Evolutionary conservation across 352 stramenopile species (phyloP).

Genomic region (Albugo candida): DNA sequence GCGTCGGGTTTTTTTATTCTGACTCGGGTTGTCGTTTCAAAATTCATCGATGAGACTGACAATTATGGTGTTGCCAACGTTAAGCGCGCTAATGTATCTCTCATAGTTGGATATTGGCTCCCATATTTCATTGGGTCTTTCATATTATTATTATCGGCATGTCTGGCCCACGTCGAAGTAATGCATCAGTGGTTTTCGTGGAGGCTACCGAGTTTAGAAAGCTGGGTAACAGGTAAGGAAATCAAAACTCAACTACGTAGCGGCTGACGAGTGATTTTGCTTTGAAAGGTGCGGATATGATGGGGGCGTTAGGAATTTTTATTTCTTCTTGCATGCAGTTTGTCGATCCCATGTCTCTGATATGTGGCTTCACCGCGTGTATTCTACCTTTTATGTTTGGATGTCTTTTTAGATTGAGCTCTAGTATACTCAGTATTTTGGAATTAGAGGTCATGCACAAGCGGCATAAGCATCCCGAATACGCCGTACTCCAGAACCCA

Average conservation of each 20-base stretch:
- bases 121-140: conserved; percentile 71
- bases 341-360: conserved; percentile 57
- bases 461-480: conserved; percentile 63
- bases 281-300: conserved; percentile 26
- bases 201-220: conserved; percentile 35
- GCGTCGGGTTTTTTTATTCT: conserved; percentile 44
- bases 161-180: conserved; percentile 65
- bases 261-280: conserved; percentile 2
- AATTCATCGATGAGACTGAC: conserved; percentile 18
- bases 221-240: conserved; percentile 18
- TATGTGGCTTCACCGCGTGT: conserved; percentile 55
- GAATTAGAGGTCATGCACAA: conserved; percentile 66
- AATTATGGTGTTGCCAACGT: conserved; percentile 62
- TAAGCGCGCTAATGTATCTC: conserved; percentile 27
- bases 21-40: conserved; percentile 30
- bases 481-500: conserved; percentile 34
- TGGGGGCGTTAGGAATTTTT: conserved; percentile 50
- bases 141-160: conserved; percentile 45
- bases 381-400: conserved; percentile 50
- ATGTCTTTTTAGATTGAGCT: conserved; percentile 39
- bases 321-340: conserved; percentile 64
- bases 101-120: conserved; percentile 66
- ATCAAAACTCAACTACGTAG: conserved; percentile 9
- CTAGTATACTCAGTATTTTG: conserved; percentile 42
- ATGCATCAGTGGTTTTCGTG: conserved; percentile 71